A percentile compares a stretch with the other conserved stretches of the same genome.
Conservation (phyloP, 202 grass and related monocot species). For the Tripidium arundinaceum region DNA sequence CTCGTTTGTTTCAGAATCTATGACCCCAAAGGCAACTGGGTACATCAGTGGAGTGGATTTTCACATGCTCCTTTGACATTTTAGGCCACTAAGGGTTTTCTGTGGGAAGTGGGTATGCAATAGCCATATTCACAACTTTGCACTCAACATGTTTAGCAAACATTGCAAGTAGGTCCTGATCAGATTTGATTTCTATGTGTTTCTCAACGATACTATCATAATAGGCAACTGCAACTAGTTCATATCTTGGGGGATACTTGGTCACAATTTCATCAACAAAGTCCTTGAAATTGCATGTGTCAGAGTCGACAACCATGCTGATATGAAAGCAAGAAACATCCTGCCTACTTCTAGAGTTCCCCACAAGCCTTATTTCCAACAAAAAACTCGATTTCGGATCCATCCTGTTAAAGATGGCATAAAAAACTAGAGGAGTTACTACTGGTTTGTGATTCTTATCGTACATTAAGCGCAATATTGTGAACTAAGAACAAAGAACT, state of each 20-base stretch:
- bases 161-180: background rate
- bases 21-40: too few species aligned
- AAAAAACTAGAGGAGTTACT: too few species aligned
- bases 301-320: background rate
- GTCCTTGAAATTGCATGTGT: background rate
- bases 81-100: background rate
- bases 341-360: background rate
- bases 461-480: too few species aligned
- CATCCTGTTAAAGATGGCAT: too few species aligned
- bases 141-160: background rate
- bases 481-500: too few species aligned
- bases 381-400: too few species aligned
- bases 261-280: background rate
- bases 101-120: background rate
- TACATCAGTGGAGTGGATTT: too few species aligned
- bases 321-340: background rate
- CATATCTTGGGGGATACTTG: background rate
- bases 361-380: too few species aligned
- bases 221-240: background rate
- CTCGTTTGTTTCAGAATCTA: too few species aligned
- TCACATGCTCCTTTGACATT: too few species aligned
- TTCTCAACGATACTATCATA: background rate
- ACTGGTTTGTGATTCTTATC: too few species aligned
- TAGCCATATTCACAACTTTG: background rate
- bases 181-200: background rate